Evolutionary conservation across 225 moss, liverwort and hornwort species (phyloP).

Genomic region (Physcomitrellopsis africana): DNA sequence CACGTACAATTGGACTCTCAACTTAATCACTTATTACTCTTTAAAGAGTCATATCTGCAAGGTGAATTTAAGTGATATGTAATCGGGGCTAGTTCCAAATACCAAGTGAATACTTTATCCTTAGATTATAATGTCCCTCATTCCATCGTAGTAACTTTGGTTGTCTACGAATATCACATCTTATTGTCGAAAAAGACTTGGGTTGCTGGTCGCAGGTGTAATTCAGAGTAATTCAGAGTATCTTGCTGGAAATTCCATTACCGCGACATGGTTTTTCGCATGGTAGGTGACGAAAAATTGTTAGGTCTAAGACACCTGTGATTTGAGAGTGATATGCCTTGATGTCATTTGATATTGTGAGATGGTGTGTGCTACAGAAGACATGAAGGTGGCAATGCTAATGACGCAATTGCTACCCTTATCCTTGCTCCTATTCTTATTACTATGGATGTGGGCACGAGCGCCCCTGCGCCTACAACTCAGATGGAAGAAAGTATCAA

Average conservation of each 20-base stretch:
- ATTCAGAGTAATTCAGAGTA: conserved; percentile 24
- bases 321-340: not conserved
- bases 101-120: not conserved
- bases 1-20: not conserved
- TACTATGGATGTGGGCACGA: conserved; percentile 50
- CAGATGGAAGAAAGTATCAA: conserved; percentile 36
- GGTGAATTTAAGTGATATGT: conserved; percentile 4
- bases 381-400: conserved; percentile 47
- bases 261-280: conserved; percentile 18
- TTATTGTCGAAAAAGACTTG: not conserved
- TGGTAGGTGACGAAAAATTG: conserved; percentile 17
- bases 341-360: conserved; percentile 18
- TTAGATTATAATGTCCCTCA: not conserved
- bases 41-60: not conserved
- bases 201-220: conserved; percentile 19
- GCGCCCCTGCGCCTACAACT: conserved; percentile 36
- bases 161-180: not conserved
- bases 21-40: conserved; percentile 1
- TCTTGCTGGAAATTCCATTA: conserved; percentile 19
- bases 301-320: not conserved
- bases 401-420: conserved; percentile 49
- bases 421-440: conserved; percentile 40
- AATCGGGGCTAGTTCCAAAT: not conserved
- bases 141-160: not conserved
- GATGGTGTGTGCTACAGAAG: conserved; percentile 33